These are phyloP conservation scores for Coemansia sp. DNA, from an alignment of 192 early-diverging fungal species.

Conservation along the genomic window DNA sequence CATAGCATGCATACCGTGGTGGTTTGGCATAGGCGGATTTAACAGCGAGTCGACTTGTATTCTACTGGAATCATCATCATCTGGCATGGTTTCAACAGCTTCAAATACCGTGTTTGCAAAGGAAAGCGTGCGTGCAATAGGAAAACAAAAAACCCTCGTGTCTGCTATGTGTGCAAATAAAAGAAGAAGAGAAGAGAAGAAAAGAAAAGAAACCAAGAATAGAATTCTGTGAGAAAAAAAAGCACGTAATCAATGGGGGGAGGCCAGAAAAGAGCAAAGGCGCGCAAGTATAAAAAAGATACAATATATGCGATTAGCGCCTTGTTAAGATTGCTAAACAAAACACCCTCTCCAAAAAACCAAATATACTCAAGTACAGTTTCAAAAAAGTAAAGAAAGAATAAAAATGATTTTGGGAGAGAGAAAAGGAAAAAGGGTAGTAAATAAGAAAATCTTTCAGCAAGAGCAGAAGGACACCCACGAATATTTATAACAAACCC, in stretches of 20 bases:
- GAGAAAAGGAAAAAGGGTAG: background rate
- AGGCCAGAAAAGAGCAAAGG: background rate
- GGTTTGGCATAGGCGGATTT: slow-evolving; percentile 5
- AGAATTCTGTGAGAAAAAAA: background rate
- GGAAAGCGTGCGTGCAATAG: background rate
- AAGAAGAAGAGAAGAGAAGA: background rate
- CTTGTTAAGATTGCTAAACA: background rate
- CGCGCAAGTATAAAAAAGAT: too few species aligned
- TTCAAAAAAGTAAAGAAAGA: background rate
- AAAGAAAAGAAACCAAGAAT: background rate
- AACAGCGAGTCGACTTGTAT: slow-evolving; percentile 22
- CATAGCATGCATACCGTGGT: background rate
- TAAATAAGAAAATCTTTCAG: background rate
- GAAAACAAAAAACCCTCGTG: background rate
- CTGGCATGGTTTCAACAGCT: background rate
- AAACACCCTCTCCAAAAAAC: too few species aligned
- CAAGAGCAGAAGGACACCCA: background rate
- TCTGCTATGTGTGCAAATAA: background rate
- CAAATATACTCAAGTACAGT: background rate
- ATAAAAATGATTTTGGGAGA: too few species aligned
- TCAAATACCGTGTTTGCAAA: background rate
- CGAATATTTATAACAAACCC: slow-evolving; percentile 10
- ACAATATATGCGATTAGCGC: background rate
- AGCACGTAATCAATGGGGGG: background rate
- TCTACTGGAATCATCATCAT: background rate